Percentiles rank a stretch among this genome's conserved stretches.
Conservation (phyloP, 352 stramenopile genomes). For the Phytophthora melonis region DNA sequence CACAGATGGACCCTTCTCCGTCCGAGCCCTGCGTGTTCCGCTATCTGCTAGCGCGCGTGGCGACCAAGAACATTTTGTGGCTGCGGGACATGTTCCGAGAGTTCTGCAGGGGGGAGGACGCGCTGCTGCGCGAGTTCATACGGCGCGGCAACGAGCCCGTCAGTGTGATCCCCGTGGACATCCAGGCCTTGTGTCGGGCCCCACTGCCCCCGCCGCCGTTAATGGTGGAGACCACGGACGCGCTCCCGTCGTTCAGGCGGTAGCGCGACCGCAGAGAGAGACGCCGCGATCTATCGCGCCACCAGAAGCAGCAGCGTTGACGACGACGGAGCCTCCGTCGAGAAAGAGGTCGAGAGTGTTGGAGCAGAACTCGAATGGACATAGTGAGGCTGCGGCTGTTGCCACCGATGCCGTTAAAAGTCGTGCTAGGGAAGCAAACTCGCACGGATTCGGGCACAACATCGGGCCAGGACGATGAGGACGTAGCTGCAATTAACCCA, state of each 20-base stretch:
- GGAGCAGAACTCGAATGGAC: background rate
- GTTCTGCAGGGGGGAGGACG: slow-evolving; percentile 39
- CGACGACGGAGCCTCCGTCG: background rate
- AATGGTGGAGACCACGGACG: background rate
- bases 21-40: slow-evolving; percentile 23
- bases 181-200: slow-evolving; percentile 17
- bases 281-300: background rate
- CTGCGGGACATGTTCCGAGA: slow-evolving; percentile 42
- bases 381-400: background rate
- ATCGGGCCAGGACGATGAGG: slow-evolving; percentile 4
- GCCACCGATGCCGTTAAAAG: background rate
- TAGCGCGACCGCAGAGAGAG: background rate
- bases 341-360: slow-evolving; percentile 7
- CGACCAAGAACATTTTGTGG: slow-evolving; percentile 51
- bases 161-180: slow-evolving; percentile 42
- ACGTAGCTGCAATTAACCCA: slow-evolving; percentile 11
- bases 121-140: slow-evolving; percentile 34
- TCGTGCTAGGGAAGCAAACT: slow-evolving; percentile 10
- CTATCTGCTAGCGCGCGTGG: slow-evolving; percentile 39
- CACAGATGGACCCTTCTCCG: background rate
- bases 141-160: slow-evolving; percentile 27
- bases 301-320: background rate
- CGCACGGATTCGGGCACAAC: background rate
- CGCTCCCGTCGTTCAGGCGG: background rate
- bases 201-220: slow-evolving; percentile 21